Evolutionary conservation across 257 asterid genomes (phyloP).

Genomic region (Nemophila menziesii): DNA sequence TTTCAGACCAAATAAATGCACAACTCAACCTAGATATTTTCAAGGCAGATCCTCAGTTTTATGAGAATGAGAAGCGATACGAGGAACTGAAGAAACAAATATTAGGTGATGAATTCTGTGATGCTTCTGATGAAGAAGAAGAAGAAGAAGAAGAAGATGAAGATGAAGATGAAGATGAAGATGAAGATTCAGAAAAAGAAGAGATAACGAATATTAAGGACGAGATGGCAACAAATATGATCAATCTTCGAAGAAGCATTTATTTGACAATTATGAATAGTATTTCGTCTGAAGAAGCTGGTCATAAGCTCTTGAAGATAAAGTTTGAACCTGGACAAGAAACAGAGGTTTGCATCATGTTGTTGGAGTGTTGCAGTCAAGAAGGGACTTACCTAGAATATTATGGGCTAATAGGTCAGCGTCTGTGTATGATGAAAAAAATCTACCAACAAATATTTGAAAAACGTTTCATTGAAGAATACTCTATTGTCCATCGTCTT

Average conservation of each 20-base stretch:
- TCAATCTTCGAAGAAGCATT: slow-evolving; percentile 81
- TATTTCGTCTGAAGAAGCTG: slow-evolving; percentile 93
- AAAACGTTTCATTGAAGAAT: no score
- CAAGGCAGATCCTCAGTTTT: slow-evolving; percentile 15
- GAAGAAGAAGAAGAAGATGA: no score
- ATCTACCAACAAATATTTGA: no score
- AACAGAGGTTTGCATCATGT: no score
- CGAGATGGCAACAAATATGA: slow-evolving; percentile 79
- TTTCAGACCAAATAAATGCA: no score
- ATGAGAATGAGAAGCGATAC: slow-evolving; percentile 66
- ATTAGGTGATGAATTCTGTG: slow-evolving; percentile 85
- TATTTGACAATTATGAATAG: slow-evolving; percentile 93
- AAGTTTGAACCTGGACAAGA: slow-evolving; percentile 96
- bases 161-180: slow-evolving; percentile 87
- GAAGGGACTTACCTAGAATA: no score
- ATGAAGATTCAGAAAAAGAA: slow-evolving; percentile 25
- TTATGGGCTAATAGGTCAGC: no score
- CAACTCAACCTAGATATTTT: no score
- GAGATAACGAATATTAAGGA: slow-evolving; percentile 66
- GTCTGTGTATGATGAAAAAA: no score
- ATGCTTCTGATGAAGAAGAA: slow-evolving; percentile 43
- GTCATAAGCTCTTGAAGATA: slow-evolving; percentile 73
- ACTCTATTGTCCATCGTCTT: no score
- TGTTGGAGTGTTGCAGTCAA: no score
- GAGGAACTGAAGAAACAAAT: slow-evolving; percentile 82